Percentiles rank a stretch among this genome's conserved stretches.
phyloP scores from a whole-genome alignment of 805 yeast genomes.

The Wickerhamomyces xylosicus region DNA sequence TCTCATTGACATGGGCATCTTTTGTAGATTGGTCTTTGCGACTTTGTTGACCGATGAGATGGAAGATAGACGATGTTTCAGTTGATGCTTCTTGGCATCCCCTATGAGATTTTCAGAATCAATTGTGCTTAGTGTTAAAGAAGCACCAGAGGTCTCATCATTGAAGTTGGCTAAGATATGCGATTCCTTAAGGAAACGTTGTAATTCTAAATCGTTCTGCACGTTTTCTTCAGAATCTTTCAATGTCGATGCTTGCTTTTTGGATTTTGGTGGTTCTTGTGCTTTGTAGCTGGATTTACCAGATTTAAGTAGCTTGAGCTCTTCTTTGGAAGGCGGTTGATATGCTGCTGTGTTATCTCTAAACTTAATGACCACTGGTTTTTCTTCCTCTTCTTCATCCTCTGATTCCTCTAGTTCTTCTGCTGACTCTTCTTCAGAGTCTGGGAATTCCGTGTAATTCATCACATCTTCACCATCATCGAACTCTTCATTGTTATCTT shows the following conservation, averaged over 20 bases:
- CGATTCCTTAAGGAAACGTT: constrained; percentile 60
- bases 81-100: constrained; percentile 53
- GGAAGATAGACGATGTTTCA: constrained; percentile 45
- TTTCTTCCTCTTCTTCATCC: background rate
- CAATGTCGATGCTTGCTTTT: constrained; percentile 12
- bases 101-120: constrained; percentile 42
- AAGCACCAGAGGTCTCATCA: constrained; percentile 39
- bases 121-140: constrained; percentile 49
- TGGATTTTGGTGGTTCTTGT: constrained; percentile 2
- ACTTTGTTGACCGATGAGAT: constrained; percentile 37
- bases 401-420: constrained; percentile 14
- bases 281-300: constrained; percentile 44
- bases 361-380: constrained; percentile 26
- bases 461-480: constrained; percentile 13
- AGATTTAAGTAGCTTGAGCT: constrained; percentile 40
- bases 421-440: constrained; percentile 12
- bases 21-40: constrained; percentile 37
- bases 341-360: constrained; percentile 23
- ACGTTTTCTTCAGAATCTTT: constrained; percentile 42
- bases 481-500: constrained; percentile 11
- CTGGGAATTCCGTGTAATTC: background rate
- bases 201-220: constrained; percentile 63
- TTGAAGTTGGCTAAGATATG: constrained; percentile 42
- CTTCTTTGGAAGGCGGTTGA: constrained; percentile 31
- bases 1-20: constrained; percentile 83